Base-by-base conservation (phyloP, 1,284 basidiomycete genomes). In the Ustilago bromivora region DNA sequence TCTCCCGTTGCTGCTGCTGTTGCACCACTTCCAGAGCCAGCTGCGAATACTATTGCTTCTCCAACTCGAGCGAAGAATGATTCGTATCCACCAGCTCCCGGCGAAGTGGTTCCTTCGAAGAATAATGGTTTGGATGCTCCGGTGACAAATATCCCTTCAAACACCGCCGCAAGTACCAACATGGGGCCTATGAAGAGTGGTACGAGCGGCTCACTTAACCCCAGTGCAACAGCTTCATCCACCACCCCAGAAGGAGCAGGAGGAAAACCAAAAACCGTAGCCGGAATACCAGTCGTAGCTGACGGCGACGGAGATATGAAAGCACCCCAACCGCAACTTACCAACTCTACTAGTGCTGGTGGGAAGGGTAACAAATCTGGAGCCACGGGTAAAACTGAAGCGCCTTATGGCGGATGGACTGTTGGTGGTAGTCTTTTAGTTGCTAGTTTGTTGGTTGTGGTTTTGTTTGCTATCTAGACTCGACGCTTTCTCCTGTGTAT, bases 261-360 rank as follows among this genome's bases (percentile, higher is more conserved):
- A 11, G 49, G 11, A 52, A 28, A 34, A 34, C n/a, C 15, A 2
- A 40, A 65, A 19, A 40, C 8, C 3, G 31, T 65, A 6, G 56
- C 57, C 3, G 58, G 68, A 17, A 31, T 65, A 8, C 62, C 68
- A 3, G 38, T 65, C 13, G 35, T 54, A 17, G 43, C 41, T 15
- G 23, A 28, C 7, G 55, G 66, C 36, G 69, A 65, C 13, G 61
- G 61, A 10, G 67, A 70, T 15, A 5, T 56, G 31, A 64, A 70
- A 23, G 11, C 40, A 4, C 53, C 54, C 5, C 17, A 41, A 19
- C 47, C 64, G 2, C 34, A 55, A 13, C 1, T 8, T 7, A 28
- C 11, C 7, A 57, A 41, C 19, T n/a, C 4, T 23, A 43, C 59
- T 6, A 19, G 9, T 31, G 17, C n/a, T 23, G 36, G 2, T 38